Percentiles rank a stretch among this genome's conserved stretches.
Conservation (phyloP, 108 stramenopile species). For the Aureococcus anophagefferens region DNA sequence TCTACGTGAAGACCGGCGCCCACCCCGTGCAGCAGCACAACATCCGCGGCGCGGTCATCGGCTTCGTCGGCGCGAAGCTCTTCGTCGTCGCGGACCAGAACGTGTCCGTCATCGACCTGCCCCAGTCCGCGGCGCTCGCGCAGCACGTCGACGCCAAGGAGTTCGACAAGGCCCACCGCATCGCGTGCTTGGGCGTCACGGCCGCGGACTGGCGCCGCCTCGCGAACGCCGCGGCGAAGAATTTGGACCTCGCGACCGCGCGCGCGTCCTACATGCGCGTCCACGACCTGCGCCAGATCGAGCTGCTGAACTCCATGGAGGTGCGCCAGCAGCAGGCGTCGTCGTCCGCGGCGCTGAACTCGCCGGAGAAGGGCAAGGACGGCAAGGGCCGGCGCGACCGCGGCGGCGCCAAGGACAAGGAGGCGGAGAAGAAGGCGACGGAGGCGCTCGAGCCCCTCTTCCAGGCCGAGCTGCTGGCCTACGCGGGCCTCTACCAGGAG, state of each 20-base stretch:
- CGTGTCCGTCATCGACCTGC: slow-evolving; percentile 37
- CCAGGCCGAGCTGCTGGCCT: slow-evolving; percentile 41
- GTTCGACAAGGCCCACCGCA: slow-evolving; percentile 29
- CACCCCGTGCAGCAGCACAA: slow-evolving; percentile 35
- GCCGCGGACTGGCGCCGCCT: slow-evolving; percentile 45
- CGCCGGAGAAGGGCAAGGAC: slow-evolving; percentile 7
- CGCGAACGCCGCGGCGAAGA: slow-evolving; percentile 32
- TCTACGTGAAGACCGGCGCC: slow-evolving; percentile 38
- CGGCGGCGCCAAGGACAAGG: neutral
- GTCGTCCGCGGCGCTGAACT: neutral
- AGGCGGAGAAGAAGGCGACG: slow-evolving; percentile 3
- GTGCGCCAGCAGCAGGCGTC: too few species aligned
- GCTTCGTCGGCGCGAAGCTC: slow-evolving; percentile 36
- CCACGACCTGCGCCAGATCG: slow-evolving; percentile 36
- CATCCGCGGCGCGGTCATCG: slow-evolving; percentile 36
- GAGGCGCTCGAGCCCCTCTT: neutral
- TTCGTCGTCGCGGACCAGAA: slow-evolving; percentile 21
- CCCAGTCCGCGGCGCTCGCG: slow-evolving; percentile 26
- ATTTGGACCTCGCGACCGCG: slow-evolving; percentile 29
- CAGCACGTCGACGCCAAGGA: slow-evolving; percentile 32
- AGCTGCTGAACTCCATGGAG: slow-evolving; percentile 32
- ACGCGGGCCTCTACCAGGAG: slow-evolving; percentile 39
- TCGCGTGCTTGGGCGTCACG: slow-evolving; percentile 54
- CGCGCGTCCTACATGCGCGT: slow-evolving; percentile 40
- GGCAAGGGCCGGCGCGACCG: slow-evolving; percentile 12